Evolutionary conservation across 1,284 basidiomycete genomes (phyloP).

Genomic region (Marasmius sp.): DNA sequence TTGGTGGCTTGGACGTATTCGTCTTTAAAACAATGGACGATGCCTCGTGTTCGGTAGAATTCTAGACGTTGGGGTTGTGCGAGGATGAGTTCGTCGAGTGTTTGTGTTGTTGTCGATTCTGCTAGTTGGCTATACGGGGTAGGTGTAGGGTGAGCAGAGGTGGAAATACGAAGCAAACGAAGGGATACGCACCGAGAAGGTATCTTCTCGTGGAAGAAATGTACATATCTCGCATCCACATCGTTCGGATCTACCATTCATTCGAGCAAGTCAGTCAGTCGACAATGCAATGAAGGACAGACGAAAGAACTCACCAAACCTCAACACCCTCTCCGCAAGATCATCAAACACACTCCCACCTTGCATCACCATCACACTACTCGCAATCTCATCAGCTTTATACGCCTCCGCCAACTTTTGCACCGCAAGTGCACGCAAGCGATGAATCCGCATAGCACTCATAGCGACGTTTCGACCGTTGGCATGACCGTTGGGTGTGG

Average conservation of each 20-base stretch:
- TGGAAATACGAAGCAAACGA: not conserved
- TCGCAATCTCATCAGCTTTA: conserved; percentile 80
- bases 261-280: not conserved
- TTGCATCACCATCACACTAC: conserved; percentile 89
- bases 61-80: conserved; percentile 71
- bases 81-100: conserved; percentile 74
- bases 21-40: conserved; percentile 82
- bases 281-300: not conserved
- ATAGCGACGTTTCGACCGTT: conserved; percentile 67
- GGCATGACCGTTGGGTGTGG: conserved; percentile 29
- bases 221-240: conserved; percentile 78
- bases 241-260: conserved; percentile 62
- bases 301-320: conserved; percentile 53
- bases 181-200: conserved; percentile 66
- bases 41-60: conserved; percentile 79
- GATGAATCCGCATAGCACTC: conserved; percentile 78
- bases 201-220: conserved; percentile 89
- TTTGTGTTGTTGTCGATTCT: conserved; percentile 71
- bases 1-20: conserved; percentile 70
- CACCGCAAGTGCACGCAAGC: conserved; percentile 73
- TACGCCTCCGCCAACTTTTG: conserved; percentile 83
- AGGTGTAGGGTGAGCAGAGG: not conserved
- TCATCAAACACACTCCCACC: conserved; percentile 86
- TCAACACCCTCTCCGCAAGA: conserved; percentile 77
- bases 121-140: conserved; percentile 63